Evolutionary conservation across 768 basidiomycete genomes (phyloP).

Genomic region (Collybia nuda): DNA sequence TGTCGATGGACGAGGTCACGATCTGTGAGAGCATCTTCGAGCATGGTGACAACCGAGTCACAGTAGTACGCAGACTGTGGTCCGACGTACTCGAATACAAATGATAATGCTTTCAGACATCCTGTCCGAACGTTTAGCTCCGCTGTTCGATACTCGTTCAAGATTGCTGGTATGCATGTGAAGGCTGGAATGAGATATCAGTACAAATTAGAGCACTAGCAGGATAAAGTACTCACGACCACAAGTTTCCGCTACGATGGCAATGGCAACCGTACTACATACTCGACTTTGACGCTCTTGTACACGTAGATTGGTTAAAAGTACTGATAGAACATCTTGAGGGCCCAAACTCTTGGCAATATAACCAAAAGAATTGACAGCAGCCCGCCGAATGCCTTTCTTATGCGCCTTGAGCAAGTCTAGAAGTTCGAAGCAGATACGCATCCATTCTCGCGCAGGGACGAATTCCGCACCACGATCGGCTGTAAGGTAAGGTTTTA

Average conservation of each 20-base stretch:
- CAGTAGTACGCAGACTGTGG: conserved; percentile 95
- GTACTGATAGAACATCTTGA: conserved; percentile 94
- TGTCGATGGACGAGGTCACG: conserved; percentile 98
- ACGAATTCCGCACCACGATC: conserved; percentile 99
- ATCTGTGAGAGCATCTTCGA: conserved; percentile 97
- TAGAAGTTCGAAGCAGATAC: conserved; percentile 97
- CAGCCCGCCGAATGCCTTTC: conserved; percentile 97
- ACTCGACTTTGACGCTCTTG: conserved; percentile 99
- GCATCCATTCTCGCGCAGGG: conserved; percentile 99
- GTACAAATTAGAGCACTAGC: conserved; percentile 6
- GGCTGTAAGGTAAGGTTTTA: conserved; percentile 40
- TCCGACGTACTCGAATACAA: conserved; percentile 99
- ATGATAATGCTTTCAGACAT: conserved; percentile 96
- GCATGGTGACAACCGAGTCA: conserved; percentile 96
- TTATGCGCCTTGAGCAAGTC: conserved; percentile 99
- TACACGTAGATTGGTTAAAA: conserved; percentile 94
- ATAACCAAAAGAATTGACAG: conserved; percentile 99
- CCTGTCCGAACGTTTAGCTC: conserved; percentile 99
- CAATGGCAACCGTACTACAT: conserved; percentile 97
- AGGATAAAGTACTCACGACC: conserved; percentile 51
- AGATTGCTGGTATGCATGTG: conserved; percentile 97
- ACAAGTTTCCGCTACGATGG: conserved; percentile 92
- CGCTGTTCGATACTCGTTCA: conserved; percentile 97
- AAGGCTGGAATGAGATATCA: conserved; percentile 54
- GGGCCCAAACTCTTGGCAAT: conserved; percentile 99